Evolutionary conservation across 139 green algal species (phyloP).

Genomic region (Coelastrella sp.): DNA sequence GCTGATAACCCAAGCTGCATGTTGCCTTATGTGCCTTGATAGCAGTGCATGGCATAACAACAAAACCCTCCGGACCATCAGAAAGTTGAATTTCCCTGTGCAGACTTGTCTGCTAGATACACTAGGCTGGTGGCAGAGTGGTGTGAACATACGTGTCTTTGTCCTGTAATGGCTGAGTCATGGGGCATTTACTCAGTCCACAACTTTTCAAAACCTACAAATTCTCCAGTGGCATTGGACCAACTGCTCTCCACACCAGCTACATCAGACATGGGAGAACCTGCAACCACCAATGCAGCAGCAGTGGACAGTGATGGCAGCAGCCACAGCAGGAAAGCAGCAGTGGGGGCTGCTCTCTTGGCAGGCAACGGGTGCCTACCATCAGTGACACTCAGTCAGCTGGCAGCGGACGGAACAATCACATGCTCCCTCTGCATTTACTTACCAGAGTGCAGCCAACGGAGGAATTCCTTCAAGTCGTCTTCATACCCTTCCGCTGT

Average conservation of each 20-base stretch:
- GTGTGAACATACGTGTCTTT: background rate
- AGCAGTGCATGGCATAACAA: too few species aligned
- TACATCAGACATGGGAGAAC: constrained; percentile 32
- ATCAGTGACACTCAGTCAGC: background rate
- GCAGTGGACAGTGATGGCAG: background rate
- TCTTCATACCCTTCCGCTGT: constrained; percentile 33
- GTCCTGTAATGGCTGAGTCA: background rate
- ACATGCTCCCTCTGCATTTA: background rate
- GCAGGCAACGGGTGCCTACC: background rate
- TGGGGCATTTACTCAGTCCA: constrained; percentile 15
- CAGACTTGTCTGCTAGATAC: too few species aligned
- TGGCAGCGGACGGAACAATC: background rate
- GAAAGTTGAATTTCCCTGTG: too few species aligned
- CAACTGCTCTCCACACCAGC: constrained; percentile 12
- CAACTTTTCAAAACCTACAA: constrained; percentile 2
- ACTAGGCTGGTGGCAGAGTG: background rate
- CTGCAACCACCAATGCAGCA: background rate
- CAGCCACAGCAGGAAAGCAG: background rate
- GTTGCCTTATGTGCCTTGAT: too few species aligned
- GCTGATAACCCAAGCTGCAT: too few species aligned
- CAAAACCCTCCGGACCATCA: too few species aligned
- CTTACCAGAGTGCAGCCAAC: constrained; percentile 41
- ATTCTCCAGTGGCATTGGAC: constrained; percentile 25
- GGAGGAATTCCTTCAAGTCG: constrained; percentile 32
- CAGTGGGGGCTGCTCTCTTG: background rate